Base-by-base conservation (phyloP, 805 yeast genomes). In the Dipodascus albidus region DNA sequence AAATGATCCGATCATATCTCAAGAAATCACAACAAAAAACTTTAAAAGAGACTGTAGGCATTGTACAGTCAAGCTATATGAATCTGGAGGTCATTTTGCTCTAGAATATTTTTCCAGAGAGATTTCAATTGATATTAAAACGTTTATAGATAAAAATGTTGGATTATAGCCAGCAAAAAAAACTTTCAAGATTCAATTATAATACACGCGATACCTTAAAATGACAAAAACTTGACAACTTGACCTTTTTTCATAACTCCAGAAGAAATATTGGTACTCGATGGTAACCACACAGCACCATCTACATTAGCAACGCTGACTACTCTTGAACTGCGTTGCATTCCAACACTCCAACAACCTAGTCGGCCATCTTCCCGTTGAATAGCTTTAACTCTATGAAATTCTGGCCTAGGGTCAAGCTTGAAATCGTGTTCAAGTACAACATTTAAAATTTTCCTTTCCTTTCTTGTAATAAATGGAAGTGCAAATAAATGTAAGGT, bases 341-440 rank as follows among this genome's bases (percentile, higher is more conserved):
- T 69, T 1, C 82, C 82, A 0, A 81, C 76, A 14, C 71, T 67
- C 21, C 59, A 57, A 2, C 79, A 79, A 1, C 65, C 54, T 48
- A 75, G 58, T 19, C 47, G 38, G 3, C 70, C 66, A 24, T 57
- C 54, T 3, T 23, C 49, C 1, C 53, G 50, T 47, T 70, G 75
- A 9, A 52, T 53, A 3, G 74, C 62, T 11, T 52, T 50, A 1
- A 71, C 81, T 19, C 82, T 59, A 51, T 77, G 81, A 59, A 73
- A 78, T 54, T 78, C 82, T 0, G 80, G 79, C 20, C 82, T 49
- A 3, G 77, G 69, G 57, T 78, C 82, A 4, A 78, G 65, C 35
- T 54, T 63, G 4, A 68, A 62, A 11, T 66, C 70, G 3, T 57
- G 53, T 1, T 59, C 58, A 23, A 77, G 53, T 20, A 58, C 58